Base-by-base conservation (phyloP, 306 rosid genomes). In the Acacia crassicarpa region DNA sequence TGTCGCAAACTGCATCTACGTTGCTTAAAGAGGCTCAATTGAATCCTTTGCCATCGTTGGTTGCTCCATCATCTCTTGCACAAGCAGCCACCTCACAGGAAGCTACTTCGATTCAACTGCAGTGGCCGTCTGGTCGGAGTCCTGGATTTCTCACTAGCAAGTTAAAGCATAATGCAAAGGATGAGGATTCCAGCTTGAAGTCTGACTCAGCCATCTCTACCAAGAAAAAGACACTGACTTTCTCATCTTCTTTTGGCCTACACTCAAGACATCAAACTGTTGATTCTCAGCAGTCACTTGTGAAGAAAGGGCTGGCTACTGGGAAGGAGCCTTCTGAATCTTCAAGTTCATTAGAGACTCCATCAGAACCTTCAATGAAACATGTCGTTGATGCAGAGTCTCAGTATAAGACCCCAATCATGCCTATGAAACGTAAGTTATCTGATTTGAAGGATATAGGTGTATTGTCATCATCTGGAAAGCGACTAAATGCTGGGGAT, bases 11-110 rank as follows among this genome's bases (percentile, higher is more conserved):
- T 83, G 99, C 99, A 73, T 79, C 90, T 67, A 8, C 77, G 10
- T 84, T 96, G 85, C 91, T 96, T 62, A 94, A 91, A 85, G 99
- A 96, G 89, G 99, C 98, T n/a, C 97, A 94, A 81, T 90, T 96
- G 93, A 86, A 78, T 38, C 97, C 99, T 65, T 89, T 96, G 83
- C 94, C 97, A 22, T 89, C 87, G 38, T 81, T 96, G 88, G 89
- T 89, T 62, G 92, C 92, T 73, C 94, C 98, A 33, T 90, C 94
- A 53, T 88, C 97, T 72, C 90, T 93, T 75, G 74, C 80, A 44
- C 94, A 91, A 46, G 97, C 88, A 82, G 80, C 89, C 69, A 87
- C 90, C 41, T 74, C 91, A 49, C 99, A 91, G 80, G 99, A 96
- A 86, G 76, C 88, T 51, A 81, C 93, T 67, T 85, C 91, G 41